Conservation (phyloP, 495 filamentous ascomycete species). For the Trypethelium eluteriae region DNA sequence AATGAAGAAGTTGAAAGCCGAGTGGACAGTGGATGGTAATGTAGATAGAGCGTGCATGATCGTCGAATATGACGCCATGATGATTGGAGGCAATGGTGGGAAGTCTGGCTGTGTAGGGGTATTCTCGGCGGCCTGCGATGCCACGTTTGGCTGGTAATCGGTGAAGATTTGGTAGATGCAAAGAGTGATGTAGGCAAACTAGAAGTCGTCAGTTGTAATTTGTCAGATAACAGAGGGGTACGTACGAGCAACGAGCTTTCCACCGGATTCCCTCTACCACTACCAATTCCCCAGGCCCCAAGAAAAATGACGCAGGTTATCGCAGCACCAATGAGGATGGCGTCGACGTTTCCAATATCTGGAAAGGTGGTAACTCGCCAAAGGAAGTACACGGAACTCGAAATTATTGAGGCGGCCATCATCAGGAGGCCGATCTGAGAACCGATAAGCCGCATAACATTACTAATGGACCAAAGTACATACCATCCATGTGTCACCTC, state of each 20-base stretch:
- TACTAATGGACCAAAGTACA: constrained; percentile 31
- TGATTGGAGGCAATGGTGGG: constrained; percentile 86
- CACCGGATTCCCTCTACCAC: constrained; percentile 88
- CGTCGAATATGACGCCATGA: constrained; percentile 98
- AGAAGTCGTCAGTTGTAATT: neutral
- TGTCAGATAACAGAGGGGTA: constrained; percentile 11
- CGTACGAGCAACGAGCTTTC: constrained; percentile 75
- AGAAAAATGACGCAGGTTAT: constrained; percentile 87
- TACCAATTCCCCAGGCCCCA: constrained; percentile 88
- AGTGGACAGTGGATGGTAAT: constrained; percentile 74
- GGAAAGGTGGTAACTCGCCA: constrained; percentile 92
- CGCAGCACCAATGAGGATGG: constrained; percentile 81
- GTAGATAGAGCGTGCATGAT: constrained; percentile 74
- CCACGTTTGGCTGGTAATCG: constrained; percentile 74
- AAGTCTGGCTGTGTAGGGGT: constrained; percentile 62
- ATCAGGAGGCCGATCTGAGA: constrained; percentile 77
- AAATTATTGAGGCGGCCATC: constrained; percentile 80
- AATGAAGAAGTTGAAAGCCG: constrained; percentile 76
- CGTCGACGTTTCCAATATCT: constrained; percentile 86
- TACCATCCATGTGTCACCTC: constrained; percentile 97
- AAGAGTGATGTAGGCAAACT: constrained; percentile 89
- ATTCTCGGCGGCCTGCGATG: constrained; percentile 45
- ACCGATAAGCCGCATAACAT: constrained; percentile 27
- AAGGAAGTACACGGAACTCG: constrained; percentile 89
- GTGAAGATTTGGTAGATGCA: constrained; percentile 99